Conservation (phyloP, 2,329 filamentous ascomycete species). For the Exophiala spinifera region DNA sequence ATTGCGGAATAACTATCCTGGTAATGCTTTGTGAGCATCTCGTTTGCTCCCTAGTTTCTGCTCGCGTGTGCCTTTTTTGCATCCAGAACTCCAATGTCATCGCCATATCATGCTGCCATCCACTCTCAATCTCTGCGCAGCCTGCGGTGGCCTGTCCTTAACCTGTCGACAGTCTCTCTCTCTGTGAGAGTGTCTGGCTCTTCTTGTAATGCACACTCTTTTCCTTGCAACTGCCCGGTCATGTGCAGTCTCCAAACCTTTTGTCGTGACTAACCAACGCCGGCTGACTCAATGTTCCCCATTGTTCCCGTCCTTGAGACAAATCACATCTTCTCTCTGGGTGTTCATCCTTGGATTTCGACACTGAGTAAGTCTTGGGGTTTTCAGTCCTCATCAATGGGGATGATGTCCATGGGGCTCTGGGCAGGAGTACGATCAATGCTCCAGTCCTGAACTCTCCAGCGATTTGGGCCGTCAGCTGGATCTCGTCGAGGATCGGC, state of each 20-base stretch:
- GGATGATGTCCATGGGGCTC: slow-evolving; percentile 3
- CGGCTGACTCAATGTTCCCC: background rate
- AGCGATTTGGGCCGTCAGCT: slow-evolving; percentile 15
- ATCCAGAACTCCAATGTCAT: background rate
- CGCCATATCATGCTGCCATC: no score
- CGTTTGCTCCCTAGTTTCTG: no score
- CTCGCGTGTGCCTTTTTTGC: no score
- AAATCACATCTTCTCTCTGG: background rate
- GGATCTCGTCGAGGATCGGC: slow-evolving; percentile 11
- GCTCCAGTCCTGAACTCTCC: slow-evolving; percentile 11
- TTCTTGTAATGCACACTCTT: no score
- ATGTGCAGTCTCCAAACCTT: no score
- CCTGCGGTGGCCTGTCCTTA: no score
- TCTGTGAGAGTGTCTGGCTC: no score
- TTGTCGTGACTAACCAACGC: background rate
- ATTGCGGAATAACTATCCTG: no score
- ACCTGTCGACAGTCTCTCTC: no score
- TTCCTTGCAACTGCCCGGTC: background rate
- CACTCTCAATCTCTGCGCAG: no score
- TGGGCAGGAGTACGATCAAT: background rate
- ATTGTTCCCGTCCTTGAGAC: background rate
- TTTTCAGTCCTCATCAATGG: slow-evolving; percentile 5
- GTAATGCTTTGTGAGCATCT: no score
- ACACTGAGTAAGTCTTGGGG: background rate
- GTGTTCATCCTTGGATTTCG: background rate